A percentile compares a stretch with the other conserved stretches of the same genome.
These are phyloP conservation scores for Cucumis cinereus DNA, from an alignment of 306 rosid species.

Conservation along the genomic window DNA sequence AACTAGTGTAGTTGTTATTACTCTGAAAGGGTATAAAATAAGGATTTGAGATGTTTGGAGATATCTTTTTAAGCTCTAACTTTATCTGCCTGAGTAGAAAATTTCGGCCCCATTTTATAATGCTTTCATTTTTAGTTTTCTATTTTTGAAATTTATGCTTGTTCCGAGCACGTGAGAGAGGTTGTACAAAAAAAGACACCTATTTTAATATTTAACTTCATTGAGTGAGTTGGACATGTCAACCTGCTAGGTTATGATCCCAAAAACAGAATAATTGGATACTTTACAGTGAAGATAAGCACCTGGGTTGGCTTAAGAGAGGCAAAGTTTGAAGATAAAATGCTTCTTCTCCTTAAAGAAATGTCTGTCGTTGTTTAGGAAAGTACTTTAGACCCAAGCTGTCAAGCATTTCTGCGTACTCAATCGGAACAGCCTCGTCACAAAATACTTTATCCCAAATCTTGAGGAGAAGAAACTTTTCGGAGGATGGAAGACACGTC, in stretches of 20 bases:
- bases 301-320: not conserved
- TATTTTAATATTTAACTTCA: not conserved
- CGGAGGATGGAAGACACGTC: conserved; percentile 58
- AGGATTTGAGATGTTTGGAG: not conserved
- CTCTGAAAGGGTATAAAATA: not conserved
- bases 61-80: not conserved
- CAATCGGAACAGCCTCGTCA: conserved; percentile 50
- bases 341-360: not conserved
- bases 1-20: not conserved
- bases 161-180: not conserved
- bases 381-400: conserved; percentile 53
- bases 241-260: conserved; percentile 1
- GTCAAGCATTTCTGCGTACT: conserved; percentile 56
- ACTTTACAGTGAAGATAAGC: not conserved
- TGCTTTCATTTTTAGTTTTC: no score
- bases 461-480: conserved; percentile 49
- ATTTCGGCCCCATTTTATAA: no score
- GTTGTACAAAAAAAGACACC: not conserved
- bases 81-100: not conserved
- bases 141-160: no score
- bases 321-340: not conserved
- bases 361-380: conserved; percentile 19
- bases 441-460: conserved; percentile 74
- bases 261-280: not conserved
- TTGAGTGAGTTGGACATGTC: not conserved